These are phyloP conservation scores for Flaveria sonorensis DNA, from an alignment of 129 eudicot genomes.

Conservation along the genomic window DNA sequence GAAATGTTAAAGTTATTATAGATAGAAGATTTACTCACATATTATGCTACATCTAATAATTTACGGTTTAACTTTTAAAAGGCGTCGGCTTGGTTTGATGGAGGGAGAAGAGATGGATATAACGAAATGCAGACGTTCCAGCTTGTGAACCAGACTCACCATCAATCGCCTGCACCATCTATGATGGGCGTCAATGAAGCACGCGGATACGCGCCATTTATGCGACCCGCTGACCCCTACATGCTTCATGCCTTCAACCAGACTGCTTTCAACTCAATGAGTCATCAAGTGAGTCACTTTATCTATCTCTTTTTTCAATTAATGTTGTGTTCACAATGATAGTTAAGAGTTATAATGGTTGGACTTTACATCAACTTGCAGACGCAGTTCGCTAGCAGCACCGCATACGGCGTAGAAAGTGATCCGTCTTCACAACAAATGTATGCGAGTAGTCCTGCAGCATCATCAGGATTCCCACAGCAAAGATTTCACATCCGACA, in stretches of 20 bases:
- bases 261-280: slow-evolving; percentile 48
- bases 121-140: slow-evolving; percentile 55
- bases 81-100: slow-evolving; percentile 34
- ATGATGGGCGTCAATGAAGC: slow-evolving; percentile 26
- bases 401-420: slow-evolving; percentile 26
- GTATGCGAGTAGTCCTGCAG: slow-evolving; percentile 78
- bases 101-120: slow-evolving; percentile 45
- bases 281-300: slow-evolving; percentile 52
- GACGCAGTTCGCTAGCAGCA: slow-evolving; percentile 40
- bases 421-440: slow-evolving; percentile 43
- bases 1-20: neutral
- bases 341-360: too few relatives aligned
- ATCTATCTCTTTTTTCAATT: neutral
- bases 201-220: slow-evolving; percentile 41
- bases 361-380: neutral
- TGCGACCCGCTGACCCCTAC: slow-evolving; percentile 19
- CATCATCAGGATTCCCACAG: slow-evolving; percentile 99
- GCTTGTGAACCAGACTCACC: slow-evolving; percentile 63
- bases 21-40: neutral
- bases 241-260: slow-evolving; percentile 50
- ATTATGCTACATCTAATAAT: neutral
- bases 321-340: neutral
- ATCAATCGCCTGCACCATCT: slow-evolving; percentile 42
- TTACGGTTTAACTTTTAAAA: neutral
- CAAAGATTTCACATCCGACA: slow-evolving; percentile 34